A percentile compares a stretch with the other conserved stretches of the same genome.
phyloP scores from a whole-genome alignment of 306 rosid species.

The Prunus mume region DNA sequence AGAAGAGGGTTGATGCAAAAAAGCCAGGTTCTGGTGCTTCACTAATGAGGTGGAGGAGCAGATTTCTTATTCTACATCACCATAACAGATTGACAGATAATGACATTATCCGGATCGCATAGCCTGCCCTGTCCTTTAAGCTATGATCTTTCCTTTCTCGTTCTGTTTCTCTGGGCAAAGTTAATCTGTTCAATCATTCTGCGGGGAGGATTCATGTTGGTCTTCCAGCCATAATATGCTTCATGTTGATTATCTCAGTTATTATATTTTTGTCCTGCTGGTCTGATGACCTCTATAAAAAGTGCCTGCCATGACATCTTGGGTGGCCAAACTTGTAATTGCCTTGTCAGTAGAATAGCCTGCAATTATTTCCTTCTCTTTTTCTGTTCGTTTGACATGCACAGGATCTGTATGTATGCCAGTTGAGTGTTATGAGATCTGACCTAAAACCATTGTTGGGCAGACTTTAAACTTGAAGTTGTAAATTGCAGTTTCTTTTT shows the following conservation, averaged over 20 bases:
- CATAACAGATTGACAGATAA: conserved; percentile 22
- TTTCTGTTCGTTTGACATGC: conserved; percentile 38
- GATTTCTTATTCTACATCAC: conserved; percentile 33
- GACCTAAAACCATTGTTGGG: conserved; percentile 19
- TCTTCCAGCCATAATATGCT: conserved; percentile 30
- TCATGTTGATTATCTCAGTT: conserved; percentile 18
- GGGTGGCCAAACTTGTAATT: conserved; percentile 31
- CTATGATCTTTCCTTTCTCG: conserved; percentile 26
- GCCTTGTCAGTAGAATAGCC: conserved; percentile 25
- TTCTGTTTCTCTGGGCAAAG: conserved; percentile 28
- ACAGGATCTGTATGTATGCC: conserved; percentile 34
- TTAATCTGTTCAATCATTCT: conserved; percentile 27
- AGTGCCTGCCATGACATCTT: conserved; percentile 32
- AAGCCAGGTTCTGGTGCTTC: conserved; percentile 32
- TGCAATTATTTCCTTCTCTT: conserved; percentile 32
- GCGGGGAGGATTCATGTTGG: conserved; percentile 36
- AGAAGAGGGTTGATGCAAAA: conserved; percentile 35
- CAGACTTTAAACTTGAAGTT: conserved; percentile 30
- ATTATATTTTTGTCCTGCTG: conserved; percentile 24
- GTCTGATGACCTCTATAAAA: conserved; percentile 30
- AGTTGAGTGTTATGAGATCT: conserved; percentile 28
- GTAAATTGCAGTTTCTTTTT: conserved; percentile 22
- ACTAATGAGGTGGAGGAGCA: conserved; percentile 31
- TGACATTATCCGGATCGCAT: conserved; percentile 21
- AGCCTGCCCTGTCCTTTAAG: conserved; percentile 21